Evolutionary conservation across 106 monocot species (phyloP).

Genomic region (Amphibolis antarctica): DNA sequence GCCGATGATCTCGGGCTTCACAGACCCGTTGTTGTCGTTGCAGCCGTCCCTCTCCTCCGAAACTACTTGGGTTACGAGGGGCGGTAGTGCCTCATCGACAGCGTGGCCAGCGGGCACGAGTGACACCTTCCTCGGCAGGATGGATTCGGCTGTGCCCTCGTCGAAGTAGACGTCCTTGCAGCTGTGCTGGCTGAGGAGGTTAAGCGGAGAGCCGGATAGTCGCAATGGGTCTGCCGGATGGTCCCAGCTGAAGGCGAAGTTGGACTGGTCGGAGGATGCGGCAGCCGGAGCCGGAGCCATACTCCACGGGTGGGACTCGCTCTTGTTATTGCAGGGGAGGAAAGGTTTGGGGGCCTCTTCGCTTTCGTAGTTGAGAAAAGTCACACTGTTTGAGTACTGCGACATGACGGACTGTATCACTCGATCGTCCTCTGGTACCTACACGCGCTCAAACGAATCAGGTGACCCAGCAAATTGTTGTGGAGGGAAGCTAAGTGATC

Average conservation of each 20-base stretch:
- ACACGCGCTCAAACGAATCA: too few species aligned
- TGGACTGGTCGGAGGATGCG: neutral
- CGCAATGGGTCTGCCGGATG: conserved; percentile 12
- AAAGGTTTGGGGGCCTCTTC: neutral
- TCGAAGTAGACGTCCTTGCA: conserved; percentile 6
- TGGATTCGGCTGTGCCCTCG: conserved; percentile 9
- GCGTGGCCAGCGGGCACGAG: neutral
- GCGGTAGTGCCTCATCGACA: neutral
- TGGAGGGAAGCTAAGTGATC: too few species aligned
- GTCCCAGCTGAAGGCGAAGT: conserved; percentile 21
- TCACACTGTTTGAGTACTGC: neutral
- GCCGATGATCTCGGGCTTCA: conserved; percentile 16
- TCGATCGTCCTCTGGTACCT: conserved; percentile 51
- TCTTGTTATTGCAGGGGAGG: neutral
- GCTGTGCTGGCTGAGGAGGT: conserved; percentile 20
- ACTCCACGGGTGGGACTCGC: neutral
- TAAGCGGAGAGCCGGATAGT: conserved; percentile 12
- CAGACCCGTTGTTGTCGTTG: neutral
- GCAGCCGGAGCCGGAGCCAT: conserved; percentile 7
- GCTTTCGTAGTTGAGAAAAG: neutral
- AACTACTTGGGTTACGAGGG: neutral
- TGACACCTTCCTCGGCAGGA: conserved; percentile 8
- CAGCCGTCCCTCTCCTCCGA: neutral
- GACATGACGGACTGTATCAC: conserved; percentile 38
- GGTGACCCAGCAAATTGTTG: too few species aligned